These are phyloP conservation scores for Seiridium cupressi DNA, from an alignment of 2,329 filamentous ascomycete species.

Conservation along the genomic window DNA sequence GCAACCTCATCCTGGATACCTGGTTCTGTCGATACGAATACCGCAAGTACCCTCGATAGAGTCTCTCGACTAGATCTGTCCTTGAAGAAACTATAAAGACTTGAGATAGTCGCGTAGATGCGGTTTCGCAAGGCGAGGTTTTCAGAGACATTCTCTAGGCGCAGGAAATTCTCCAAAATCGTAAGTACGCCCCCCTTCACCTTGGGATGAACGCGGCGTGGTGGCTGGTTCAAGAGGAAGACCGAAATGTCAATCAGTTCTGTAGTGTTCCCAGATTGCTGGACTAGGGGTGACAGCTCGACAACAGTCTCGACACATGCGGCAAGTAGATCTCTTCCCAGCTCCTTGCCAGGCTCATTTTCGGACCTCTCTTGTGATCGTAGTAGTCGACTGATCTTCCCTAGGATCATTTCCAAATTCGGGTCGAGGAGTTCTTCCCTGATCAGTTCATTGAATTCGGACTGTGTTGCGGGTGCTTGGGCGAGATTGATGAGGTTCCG, in stretches of 20 bases:
- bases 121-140: slow-evolving; percentile 58
- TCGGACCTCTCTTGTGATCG: slow-evolving; percentile 40
- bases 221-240: slow-evolving; percentile 82
- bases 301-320: slow-evolving; percentile 77
- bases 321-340: slow-evolving; percentile 74
- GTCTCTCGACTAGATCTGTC: slow-evolving; percentile 75
- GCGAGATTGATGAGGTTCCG: slow-evolving; percentile 64
- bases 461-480: slow-evolving; percentile 50
- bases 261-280: slow-evolving; percentile 66
- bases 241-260: slow-evolving; percentile 77
- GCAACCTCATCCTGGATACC: slow-evolving; percentile 60
- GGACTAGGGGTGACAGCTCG: slow-evolving; percentile 69
- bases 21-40: slow-evolving; percentile 65
- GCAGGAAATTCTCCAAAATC: slow-evolving; percentile 79
- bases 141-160: slow-evolving; percentile 56
- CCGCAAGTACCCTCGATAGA: slow-evolving; percentile 69
- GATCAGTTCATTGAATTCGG: slow-evolving; percentile 56
- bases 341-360: slow-evolving; percentile 22
- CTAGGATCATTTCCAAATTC: slow-evolving; percentile 59
- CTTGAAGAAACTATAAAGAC: slow-evolving; percentile 87
- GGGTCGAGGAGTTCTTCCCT: slow-evolving; percentile 54
- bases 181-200: slow-evolving; percentile 79
- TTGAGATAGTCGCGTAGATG: slow-evolving; percentile 72
- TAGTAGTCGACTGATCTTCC: slow-evolving; percentile 67
- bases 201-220: slow-evolving; percentile 75